These are phyloP conservation scores for Diospyros kaki DNA, from an alignment of 148 eudicot genomes.

Conservation along the genomic window DNA sequence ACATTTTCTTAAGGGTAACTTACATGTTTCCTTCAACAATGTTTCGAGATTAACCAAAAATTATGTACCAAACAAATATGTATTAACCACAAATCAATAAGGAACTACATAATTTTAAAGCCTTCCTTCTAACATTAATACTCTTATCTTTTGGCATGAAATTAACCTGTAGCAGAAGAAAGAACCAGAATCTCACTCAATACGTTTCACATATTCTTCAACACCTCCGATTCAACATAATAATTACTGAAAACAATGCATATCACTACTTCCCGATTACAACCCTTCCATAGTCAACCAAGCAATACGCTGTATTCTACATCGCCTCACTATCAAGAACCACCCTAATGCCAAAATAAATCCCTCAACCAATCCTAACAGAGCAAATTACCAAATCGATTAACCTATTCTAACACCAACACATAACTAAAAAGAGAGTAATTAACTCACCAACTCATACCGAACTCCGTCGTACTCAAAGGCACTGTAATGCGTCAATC, in stretches of 20 bases:
- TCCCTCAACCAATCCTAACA: not conserved
- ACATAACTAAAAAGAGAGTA: not conserved
- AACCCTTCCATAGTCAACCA: not conserved
- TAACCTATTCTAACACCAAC: not conserved
- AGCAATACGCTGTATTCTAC: not conserved
- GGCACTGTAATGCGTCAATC: slow-evolving; percentile 34
- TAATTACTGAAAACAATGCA: not conserved
- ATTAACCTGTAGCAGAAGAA: too few relatives aligned
- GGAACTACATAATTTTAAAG: not conserved
- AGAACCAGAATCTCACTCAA: too few relatives aligned
- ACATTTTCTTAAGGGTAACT: too few relatives aligned
- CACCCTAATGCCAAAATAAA: not conserved
- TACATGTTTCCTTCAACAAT: too few relatives aligned
- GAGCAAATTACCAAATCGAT: not conserved
- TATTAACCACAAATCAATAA: not conserved
- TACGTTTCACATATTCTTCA: not conserved
- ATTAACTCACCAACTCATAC: slow-evolving; percentile 39
- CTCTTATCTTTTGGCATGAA: not conserved
- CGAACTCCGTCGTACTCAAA: slow-evolving; percentile 51
- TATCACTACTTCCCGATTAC: not conserved
- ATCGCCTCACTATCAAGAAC: too few relatives aligned
- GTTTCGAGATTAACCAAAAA: too few relatives aligned
- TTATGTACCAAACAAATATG: too few relatives aligned
- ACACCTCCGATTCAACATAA: not conserved
- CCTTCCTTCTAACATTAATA: not conserved